These are phyloP conservation scores for Nemania sp. DNA, from an alignment of 2,329 filamentous ascomycete species.

Conservation along the genomic window DNA sequence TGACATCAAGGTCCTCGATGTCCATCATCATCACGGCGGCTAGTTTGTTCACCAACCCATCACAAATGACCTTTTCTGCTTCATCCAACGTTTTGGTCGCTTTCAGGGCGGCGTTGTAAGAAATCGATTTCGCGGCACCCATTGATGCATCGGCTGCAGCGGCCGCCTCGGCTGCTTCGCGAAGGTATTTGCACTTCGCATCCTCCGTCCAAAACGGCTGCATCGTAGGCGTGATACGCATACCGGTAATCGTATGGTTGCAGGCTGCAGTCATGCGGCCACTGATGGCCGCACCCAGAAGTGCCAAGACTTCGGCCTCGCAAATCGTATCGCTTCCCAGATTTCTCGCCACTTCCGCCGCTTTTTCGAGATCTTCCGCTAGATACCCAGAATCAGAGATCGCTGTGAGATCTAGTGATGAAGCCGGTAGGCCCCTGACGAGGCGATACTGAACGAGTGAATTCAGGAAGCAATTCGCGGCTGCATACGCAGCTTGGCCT, in stretches of 20 bases:
- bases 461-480: slow-evolving; percentile 53
- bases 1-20: slow-evolving; percentile 52
- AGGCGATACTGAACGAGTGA: slow-evolving; percentile 47
- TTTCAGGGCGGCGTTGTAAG: slow-evolving; percentile 50
- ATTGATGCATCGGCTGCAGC: slow-evolving; percentile 39
- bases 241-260: slow-evolving; percentile 57
- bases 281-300: slow-evolving; percentile 55
- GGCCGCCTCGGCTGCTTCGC: slow-evolving; percentile 45
- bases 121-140: slow-evolving; percentile 39
- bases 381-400: slow-evolving; percentile 56
- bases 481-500: slow-evolving; percentile 57
- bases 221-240: slow-evolving; percentile 51
- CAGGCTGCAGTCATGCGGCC: slow-evolving; percentile 48
- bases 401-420: slow-evolving; percentile 56
- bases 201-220: slow-evolving; percentile 59
- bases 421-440: slow-evolving; percentile 46
- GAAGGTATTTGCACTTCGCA: slow-evolving; percentile 56
- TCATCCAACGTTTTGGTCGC: slow-evolving; percentile 48
- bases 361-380: slow-evolving; percentile 49
- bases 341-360: slow-evolving; percentile 52
- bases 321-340: slow-evolving; percentile 53
- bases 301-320: slow-evolving; percentile 57
- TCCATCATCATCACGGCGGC: slow-evolving; percentile 54
- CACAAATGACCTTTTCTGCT: slow-evolving; percentile 49
- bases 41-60: slow-evolving; percentile 52